These are phyloP conservation scores for Brassica balearica DNA, from an alignment of 441 rosid species.

Conservation along the genomic window DNA sequence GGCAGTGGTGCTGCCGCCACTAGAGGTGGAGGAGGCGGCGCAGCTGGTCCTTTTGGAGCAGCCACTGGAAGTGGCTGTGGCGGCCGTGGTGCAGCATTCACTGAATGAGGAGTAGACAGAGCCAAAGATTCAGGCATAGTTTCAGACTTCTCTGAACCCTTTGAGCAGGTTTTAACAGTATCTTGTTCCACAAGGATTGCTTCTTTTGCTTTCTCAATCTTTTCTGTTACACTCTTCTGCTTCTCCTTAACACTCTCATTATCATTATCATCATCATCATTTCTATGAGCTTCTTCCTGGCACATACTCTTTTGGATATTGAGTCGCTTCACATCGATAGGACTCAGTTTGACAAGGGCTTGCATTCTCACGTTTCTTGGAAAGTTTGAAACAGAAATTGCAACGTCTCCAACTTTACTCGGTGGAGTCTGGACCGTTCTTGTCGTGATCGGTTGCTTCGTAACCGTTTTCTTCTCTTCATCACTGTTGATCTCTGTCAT, in stretches of 20 bases:
- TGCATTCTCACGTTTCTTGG: conserved; percentile 57
- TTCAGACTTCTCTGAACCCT: conserved; percentile 10
- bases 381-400: conserved; percentile 53
- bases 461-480: conserved; percentile 45
- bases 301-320: conserved; percentile 49
- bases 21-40: conserved; percentile 44
- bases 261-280: not conserved
- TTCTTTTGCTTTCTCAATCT: conserved; percentile 23
- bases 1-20: conserved; percentile 34
- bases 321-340: conserved; percentile 64
- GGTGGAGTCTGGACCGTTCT: conserved; percentile 55
- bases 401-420: conserved; percentile 38
- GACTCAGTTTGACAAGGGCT: conserved; percentile 68
- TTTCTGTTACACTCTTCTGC: conserved; percentile 35
- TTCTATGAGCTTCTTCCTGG: conserved; percentile 41
- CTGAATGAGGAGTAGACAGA: conserved; percentile 16
- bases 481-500: conserved; percentile 51
- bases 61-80: conserved; percentile 27
- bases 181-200: conserved; percentile 12
- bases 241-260: conserved; percentile 40
- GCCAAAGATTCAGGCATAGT: conserved; percentile 15
- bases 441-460: conserved; percentile 70
- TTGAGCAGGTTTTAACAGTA: conserved; percentile 18
- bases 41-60: conserved; percentile 6
- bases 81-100: conserved; percentile 17